Percentiles rank a stretch among this genome's conserved stretches.
Evolutionary conservation across 164 flowering plant species (phyloP).

Genomic region (Piper longum): DNA sequence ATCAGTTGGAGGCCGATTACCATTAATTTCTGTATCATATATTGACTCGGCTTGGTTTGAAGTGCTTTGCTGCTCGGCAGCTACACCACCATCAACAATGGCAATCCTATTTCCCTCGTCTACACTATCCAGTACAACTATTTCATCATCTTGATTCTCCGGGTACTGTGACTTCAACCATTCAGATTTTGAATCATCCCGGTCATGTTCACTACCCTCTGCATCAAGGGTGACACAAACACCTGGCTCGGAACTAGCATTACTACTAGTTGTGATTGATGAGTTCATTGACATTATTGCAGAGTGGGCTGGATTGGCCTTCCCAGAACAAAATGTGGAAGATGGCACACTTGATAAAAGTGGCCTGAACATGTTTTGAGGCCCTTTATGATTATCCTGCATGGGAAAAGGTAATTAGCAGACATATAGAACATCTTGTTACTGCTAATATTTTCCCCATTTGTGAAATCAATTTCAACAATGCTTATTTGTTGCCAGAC

Average conservation of each 20-base stretch:
- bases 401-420: constrained; percentile 2
- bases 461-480: neutral
- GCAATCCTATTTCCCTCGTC: constrained; percentile 27
- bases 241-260: constrained; percentile 75
- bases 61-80: constrained; percentile 11
- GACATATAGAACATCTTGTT: neutral
- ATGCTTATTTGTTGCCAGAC: too few relatives aligned
- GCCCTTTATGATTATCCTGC: constrained; percentile 72
- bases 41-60: constrained; percentile 13
- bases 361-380: constrained; percentile 95
- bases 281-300: constrained; percentile 57
- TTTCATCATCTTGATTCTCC: constrained; percentile 48
- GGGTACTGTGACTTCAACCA: constrained; percentile 19
- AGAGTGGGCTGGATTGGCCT: constrained; percentile 42
- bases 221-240: constrained; percentile 45
- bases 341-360: constrained; percentile 91
- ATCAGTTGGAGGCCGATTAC: constrained; percentile 11
- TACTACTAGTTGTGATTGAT: constrained; percentile 74
- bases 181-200: constrained; percentile 34
- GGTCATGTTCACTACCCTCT: constrained; percentile 58
- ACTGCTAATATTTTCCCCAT: neutral
- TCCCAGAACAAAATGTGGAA: constrained; percentile 64
- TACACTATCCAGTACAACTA: constrained; percentile 48
- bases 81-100: constrained; percentile 16
- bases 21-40: constrained; percentile 16